Percentiles rank a stretch among this genome's conserved stretches.
Conservation (phyloP, 176 grass and related monocot species). For the Aegilops longissima region DNA sequence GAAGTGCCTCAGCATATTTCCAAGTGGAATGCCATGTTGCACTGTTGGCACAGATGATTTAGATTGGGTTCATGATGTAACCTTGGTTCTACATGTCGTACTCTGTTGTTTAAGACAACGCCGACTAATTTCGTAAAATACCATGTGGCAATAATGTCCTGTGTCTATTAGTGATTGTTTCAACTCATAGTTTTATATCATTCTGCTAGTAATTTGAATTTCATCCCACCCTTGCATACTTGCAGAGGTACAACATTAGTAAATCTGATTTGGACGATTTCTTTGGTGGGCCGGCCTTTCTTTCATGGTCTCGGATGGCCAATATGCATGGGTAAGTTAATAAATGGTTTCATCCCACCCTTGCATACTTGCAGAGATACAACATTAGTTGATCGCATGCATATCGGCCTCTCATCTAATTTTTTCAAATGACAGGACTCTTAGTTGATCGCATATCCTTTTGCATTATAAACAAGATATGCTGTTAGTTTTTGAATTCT, state of each 20-base stretch:
- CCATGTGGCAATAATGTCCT: background rate
- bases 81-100: background rate
- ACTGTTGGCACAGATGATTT: conserved; percentile 20
- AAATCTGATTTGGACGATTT: conserved; percentile 63
- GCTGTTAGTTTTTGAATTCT: background rate
- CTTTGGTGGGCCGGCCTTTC: conserved; percentile 72
- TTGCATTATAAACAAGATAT: background rate
- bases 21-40: background rate
- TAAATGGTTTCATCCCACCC: conserved; percentile 1
- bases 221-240: background rate
- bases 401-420: no score
- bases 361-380: no score
- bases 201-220: conserved; percentile 15
- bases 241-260: conserved; percentile 69
- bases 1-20: background rate
- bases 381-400: no score
- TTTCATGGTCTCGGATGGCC: conserved; percentile 84
- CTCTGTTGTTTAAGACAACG: background rate
- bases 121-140: background rate
- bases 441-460: background rate
- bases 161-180: background rate
- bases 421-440: background rate
- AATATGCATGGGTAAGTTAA: conserved; percentile 80
- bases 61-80: background rate
- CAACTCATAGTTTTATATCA: conserved; percentile 9